Base-by-base conservation (phyloP, 116 monocot species). In the Trichopus zeylanicus region DNA sequence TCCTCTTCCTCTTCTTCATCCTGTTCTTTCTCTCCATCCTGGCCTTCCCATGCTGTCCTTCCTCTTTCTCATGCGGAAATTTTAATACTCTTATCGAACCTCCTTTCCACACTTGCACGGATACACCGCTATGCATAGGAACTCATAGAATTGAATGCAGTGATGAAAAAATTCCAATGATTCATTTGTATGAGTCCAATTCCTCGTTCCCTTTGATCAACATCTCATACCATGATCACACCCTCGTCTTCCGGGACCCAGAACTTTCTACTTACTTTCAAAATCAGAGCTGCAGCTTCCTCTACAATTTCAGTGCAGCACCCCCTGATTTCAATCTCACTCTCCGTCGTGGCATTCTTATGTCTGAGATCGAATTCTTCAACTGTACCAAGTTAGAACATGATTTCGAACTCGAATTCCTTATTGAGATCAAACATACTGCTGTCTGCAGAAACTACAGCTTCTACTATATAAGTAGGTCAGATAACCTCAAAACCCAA, bases 391-490 rank as follows among this genome's bases (percentile, higher is more conserved):
- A 0, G 18, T 23, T 60, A 22, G 39, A 42, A 46, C 1, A 26
- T n/a, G 6, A 28, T n/a, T 60, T 26, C 42, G 3, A 18, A 2
- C 42, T 16, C 26, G 60, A 60, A 18, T 29, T 60, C 27, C 16
- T 42, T 7, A 25, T 60, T 5, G 25, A 60, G 15, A 28, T 26
- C 26, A 18, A 18, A 13, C 12, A 26, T 7, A 11, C 0, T 15
- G 6, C 2, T 26, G 46, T 46, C 27, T 60, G 60, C 37, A 42
- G 27, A 39, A 37, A 6, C 24, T 60, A 60, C 18, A 28, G 46
- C 27, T 42, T 60, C 60, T 60, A 60, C 27, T 39, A 15, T 28
- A 28, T 27, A 15, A 27, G 18, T 7, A 60, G 16, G 37, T 42
- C 46, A 60, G 60, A 46, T 42, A 26, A 39, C 22, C 23, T 1